Evolutionary conservation across 805 yeast genomes (phyloP).

Genomic region (Saccharomycopsis sp.): DNA sequence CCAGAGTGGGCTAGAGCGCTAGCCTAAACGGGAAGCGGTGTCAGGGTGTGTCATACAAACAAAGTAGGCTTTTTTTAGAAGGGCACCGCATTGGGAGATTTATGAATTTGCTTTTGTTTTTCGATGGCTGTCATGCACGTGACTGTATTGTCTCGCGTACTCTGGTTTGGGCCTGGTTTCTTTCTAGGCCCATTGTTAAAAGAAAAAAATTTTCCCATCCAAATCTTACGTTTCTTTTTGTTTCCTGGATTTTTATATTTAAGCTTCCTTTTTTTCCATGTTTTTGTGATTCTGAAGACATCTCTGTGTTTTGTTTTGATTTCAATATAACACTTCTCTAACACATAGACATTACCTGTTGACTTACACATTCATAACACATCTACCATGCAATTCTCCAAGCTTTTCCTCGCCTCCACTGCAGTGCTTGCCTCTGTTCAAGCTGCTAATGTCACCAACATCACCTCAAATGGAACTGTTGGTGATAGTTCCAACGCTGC

Average conservation of each 20-base stretch:
- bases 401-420: conserved; percentile 13
- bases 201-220: not conserved
- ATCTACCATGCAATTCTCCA: conserved; percentile 13
- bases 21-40: not conserved
- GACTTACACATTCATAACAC: not conserved
- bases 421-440: conserved; percentile 7
- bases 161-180: not conserved
- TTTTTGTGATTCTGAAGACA: not conserved
- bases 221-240: not conserved
- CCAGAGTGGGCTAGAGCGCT: not conserved
- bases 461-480: conserved; percentile 8
- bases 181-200: too few relatives aligned
- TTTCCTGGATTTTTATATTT: not conserved
- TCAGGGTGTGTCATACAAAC: not conserved
- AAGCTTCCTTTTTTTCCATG: conserved; percentile 5
- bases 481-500: conserved; percentile 15
- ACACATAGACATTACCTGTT: not conserved
- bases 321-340: not conserved
- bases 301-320: not conserved
- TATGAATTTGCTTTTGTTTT: not conserved
- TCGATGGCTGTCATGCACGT: not conserved
- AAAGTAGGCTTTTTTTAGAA: not conserved
- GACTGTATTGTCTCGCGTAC: not conserved
- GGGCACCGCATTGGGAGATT: not conserved
- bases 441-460: conserved; percentile 11